Evolutionary conservation across 768 basidiomycete species (phyloP), one percentile per base, ranked within the genome.

Genomic region (Naganishia friedmannii): DNA sequence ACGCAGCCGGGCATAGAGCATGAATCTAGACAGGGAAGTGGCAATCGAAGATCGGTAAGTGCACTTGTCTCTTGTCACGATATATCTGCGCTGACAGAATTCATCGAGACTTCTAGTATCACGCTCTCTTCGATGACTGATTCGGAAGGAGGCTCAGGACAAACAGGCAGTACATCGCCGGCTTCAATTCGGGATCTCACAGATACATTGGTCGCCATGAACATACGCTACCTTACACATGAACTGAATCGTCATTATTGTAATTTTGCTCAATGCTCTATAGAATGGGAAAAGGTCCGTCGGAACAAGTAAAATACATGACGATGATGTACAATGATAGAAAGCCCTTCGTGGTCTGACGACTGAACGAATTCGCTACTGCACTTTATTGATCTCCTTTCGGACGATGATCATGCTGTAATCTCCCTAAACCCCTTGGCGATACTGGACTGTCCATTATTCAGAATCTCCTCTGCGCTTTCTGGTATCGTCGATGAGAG

Each of bases 371-470:
- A 12, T 37, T n/a, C 42, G 39, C 60, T 26, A 15, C 7, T 42
- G 48, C 48, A n/a, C 39, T 63, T 26, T 45, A 29, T 45, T 37
- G 10, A 23, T 13, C 26, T 63, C 37, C n/a, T 42, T 29, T 23
- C 21, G 8, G 57, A 58, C n/a, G 12, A 8, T 26, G 48, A 34
- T 45, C 29, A 63, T 45, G 60, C 39, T 26, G 32, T 42, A 45
- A 63, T 45, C 60, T 63, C 60, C 32, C 60, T 42, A 37, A 63
- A 63, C 8, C 60, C 60, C 23, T 63, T 63, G 60, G 23, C 34
- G 19, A 58, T 42, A 45, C 12, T 63, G 1, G 60, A 21, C 26
- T 63, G 42, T 23, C 13, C 39, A 45, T 63, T 42, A 26, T 1
- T 13, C 60, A 42, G 23, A 46, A 2, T 8, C 8, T 63, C 60